These are phyloP conservation scores for Cryptococcus depauperatus DNA, from an alignment of 1,284 basidiomycete genomes.

Conservation along the genomic window DNA sequence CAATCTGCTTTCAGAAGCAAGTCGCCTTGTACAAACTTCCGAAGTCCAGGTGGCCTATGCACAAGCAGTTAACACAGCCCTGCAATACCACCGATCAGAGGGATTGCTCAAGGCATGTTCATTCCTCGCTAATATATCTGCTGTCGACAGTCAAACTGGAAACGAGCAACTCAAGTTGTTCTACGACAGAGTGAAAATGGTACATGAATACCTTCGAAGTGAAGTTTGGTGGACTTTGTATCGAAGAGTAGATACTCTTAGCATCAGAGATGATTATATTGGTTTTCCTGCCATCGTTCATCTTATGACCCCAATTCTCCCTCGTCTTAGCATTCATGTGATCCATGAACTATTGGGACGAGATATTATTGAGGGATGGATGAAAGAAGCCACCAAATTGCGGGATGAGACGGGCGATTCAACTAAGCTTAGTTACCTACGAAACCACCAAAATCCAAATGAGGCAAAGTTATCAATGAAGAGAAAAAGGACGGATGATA, in stretches of 20 bases:
- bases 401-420: background rate
- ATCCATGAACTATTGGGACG: slow-evolving; percentile 2
- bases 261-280: background rate
- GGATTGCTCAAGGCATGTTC: slow-evolving; percentile 14
- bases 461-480: slow-evolving; percentile 3
- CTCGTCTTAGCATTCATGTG: slow-evolving; percentile 1
- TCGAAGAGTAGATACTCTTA: background rate
- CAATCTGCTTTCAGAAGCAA: slow-evolving; percentile 12
- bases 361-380: slow-evolving; percentile 5
- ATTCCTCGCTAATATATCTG: slow-evolving; percentile 7
- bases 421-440: background rate
- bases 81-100: background rate
- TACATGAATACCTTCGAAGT: slow-evolving; percentile 10
- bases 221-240: slow-evolving; percentile 26
- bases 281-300: slow-evolving; percentile 7
- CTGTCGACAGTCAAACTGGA: slow-evolving; percentile 5
- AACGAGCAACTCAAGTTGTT: slow-evolving; percentile 6
- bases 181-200: slow-evolving; percentile 3
- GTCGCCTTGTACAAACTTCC: slow-evolving; percentile 3
- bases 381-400: background rate
- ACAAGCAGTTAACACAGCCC: slow-evolving; percentile 2
- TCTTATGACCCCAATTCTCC: slow-evolving; percentile 13
- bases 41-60: slow-evolving; percentile 12
- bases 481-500: slow-evolving; percentile 8
- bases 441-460: too few species aligned